Evolutionary conservation across 352 stramenopile species (phyloP), one percentile per base, ranked within the genome.

Genomic region (Phytophthora hibernalis): DNA sequence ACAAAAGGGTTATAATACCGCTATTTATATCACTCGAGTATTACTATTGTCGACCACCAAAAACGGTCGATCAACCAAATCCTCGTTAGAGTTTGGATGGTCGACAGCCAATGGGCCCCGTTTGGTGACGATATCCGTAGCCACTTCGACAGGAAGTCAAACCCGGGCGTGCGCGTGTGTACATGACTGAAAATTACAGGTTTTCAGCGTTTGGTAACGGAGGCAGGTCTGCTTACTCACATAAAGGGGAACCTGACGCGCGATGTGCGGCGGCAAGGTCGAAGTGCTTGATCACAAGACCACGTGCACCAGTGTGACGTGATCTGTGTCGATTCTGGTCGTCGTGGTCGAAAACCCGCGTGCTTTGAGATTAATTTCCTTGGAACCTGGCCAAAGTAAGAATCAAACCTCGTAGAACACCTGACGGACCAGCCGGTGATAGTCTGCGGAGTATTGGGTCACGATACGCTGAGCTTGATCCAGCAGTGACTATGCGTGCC

Each of bases 371-470:
- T 28, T 28, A 5, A 5, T 2, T 28, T 28, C 24, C 24, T 24
- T 61, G 28, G 10, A n/a, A 3, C 2, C 26, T 26, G 0, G 54
- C 42, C 54, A 42, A 61, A 1, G 54, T 61, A 3, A 18, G 10
- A 16, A 61, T 45, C 2, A 62, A 9, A 18, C 8, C 54, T 20
- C 44, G 43, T 62, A 43, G 10, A 62, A 48, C 12, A 42, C 35
- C 13, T 42, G 20, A 28, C 54, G 54, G 4, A 35, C 42, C 24
- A 30, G 12, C 2, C 30, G 8, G 15, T 18, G 9, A 15, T 42
- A 53, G 28, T 48, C 44, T 1, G n/a, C 0, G 15, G 44, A 54
- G 8, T n/a, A 28, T 5, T 1, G 18, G 4, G 30, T 3, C 43
- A 54, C 22, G 22, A 54, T 54, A 18, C 30, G 18, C 2, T 31